Conservation (phyloP, 2,329 filamentous ascomycete species). For the Parascedosporium putredinis region DNA sequence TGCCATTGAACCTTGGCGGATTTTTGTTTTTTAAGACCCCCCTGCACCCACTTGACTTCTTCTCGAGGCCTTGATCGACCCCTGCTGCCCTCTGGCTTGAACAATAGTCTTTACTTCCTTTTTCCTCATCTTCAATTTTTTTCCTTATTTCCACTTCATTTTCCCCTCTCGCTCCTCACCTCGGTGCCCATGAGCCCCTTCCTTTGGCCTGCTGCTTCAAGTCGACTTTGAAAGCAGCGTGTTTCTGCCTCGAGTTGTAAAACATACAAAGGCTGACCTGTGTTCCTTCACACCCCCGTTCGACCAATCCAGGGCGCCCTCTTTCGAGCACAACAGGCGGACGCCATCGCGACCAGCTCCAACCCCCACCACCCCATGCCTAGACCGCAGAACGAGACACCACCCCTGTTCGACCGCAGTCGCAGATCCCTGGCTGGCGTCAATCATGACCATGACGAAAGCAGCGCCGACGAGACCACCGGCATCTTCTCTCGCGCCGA, state of each 20-base stretch:
- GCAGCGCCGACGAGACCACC: constrained; percentile 10
- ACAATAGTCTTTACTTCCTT: not conserved
- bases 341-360: not conserved
- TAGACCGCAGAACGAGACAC: not conserved
- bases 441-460: not conserved
- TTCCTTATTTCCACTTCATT: not conserved
- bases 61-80: not conserved
- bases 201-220: not conserved
- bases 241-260: not conserved
- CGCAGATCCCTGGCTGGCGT: not conserved
- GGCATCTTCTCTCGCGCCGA: constrained; percentile 6
- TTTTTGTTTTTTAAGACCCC: too few species aligned
- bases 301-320: not conserved
- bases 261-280: not conserved
- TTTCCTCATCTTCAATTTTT: not conserved
- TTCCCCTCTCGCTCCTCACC: too few species aligned
- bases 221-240: not conserved
- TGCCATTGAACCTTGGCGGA: too few species aligned
- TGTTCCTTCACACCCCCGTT: not conserved
- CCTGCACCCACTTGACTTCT: too few species aligned
- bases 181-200: not conserved
- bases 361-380: not conserved
- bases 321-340: constrained; percentile 1
- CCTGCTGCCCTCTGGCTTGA: too few species aligned
- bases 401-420: not conserved